phyloP scores from a whole-genome alignment of 1,284 basidiomycete species.

The Tilletiopsis washingtonensis region DNA sequence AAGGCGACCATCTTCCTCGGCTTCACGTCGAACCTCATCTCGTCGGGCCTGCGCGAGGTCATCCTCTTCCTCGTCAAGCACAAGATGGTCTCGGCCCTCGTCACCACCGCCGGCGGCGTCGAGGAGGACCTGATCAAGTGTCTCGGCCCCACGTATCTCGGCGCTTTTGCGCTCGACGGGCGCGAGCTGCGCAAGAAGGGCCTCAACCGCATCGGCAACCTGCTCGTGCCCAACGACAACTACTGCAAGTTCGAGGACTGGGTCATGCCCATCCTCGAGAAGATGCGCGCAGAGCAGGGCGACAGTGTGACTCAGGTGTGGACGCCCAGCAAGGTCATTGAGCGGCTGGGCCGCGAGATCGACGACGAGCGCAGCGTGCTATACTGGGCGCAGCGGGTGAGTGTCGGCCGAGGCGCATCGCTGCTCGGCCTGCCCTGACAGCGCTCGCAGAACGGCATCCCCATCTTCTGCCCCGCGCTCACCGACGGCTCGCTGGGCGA shows the following conservation, averaged over 20 bases:
- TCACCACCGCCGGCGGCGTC: constrained; percentile 95
- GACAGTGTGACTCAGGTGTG: constrained; percentile 56
- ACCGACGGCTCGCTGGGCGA: constrained; percentile 97
- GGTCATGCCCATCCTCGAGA: constrained; percentile 87
- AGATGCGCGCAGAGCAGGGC: constrained; percentile 87
- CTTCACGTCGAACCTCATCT: constrained; percentile 97
- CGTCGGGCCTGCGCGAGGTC: constrained; percentile 88
- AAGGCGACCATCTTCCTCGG: constrained; percentile 87
- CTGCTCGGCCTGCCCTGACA: background rate
- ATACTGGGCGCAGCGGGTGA: constrained; percentile 82
- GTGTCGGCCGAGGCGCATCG: background rate
- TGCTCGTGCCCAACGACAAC: constrained; percentile 95
- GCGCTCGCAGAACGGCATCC: constrained; percentile 79
- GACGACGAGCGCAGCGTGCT: constrained; percentile 88
- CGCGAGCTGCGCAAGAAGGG: constrained; percentile 76
- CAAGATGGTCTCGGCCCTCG: constrained; percentile 78
- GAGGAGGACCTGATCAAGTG: constrained; percentile 99
- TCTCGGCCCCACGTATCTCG: constrained; percentile 82
- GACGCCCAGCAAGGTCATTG: constrained; percentile 91
- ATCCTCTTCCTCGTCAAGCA: constrained; percentile 89
- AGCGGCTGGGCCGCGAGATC: constrained; percentile 86
- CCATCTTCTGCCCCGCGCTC: constrained; percentile 95
- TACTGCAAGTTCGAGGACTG: constrained; percentile 99
- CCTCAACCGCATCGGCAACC: constrained; percentile 94
- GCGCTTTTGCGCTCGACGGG: constrained; percentile 82